A percentile compares a stretch with the other conserved stretches of the same genome.
These are phyloP conservation scores for Astragalus membranaceus DNA, from an alignment of 306 rosid species.

Conservation along the genomic window DNA sequence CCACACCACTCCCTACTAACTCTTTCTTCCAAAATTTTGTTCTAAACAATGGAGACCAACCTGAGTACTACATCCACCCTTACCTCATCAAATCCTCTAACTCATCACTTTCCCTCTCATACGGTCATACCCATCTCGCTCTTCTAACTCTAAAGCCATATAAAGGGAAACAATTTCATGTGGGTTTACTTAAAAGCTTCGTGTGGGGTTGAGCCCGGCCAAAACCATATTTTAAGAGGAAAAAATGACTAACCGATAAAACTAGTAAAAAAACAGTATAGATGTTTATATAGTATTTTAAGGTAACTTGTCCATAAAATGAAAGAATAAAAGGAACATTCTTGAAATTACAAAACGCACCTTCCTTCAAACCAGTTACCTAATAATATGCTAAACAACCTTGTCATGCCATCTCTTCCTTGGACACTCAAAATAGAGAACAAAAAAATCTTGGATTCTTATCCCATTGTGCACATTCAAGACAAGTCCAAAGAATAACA, in stretches of 20 bases:
- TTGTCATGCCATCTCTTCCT: constrained; percentile 11
- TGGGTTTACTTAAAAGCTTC: no score
- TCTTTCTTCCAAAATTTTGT: not conserved
- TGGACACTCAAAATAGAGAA: not conserved
- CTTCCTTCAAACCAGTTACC: not conserved
- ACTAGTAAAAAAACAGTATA: no score
- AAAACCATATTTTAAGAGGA: no score
- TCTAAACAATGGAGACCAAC: not conserved
- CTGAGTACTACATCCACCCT: not conserved
- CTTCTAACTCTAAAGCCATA: no score
- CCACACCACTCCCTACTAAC: not conserved
- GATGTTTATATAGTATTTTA: not conserved
- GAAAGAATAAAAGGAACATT: not conserved
- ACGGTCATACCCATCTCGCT: no score
- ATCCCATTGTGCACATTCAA: not conserved
- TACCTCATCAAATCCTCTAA: not conserved
- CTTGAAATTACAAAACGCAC: not conserved
- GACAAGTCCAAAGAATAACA: not conserved
- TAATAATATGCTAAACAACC: not conserved
- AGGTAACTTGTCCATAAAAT: not conserved
- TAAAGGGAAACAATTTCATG: no score
- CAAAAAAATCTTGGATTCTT: not conserved
- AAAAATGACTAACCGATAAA: no score
- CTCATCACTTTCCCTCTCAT: no score
- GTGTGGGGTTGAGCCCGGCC: no score